Base-by-base conservation (phyloP, 2,329 filamentous ascomycete genomes). In the Cladophialophora carrionii region DNA sequence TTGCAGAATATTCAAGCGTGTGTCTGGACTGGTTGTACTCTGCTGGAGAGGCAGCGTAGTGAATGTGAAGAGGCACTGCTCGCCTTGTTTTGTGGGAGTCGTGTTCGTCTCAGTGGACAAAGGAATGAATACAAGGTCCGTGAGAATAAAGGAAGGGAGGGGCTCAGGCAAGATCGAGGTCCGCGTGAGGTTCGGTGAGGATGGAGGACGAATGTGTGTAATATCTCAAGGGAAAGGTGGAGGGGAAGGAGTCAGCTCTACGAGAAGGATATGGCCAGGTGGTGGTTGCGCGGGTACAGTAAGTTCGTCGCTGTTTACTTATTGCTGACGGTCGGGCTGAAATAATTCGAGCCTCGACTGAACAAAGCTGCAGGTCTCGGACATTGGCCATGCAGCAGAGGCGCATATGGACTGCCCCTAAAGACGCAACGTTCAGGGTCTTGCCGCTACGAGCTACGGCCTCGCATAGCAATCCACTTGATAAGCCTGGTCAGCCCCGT, bases 141-240 rank as follows among this genome's bases (percentile, higher is more conserved):
- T 32, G 61, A 63, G 43, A 61, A 58, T 57, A 62, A 64, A 62
- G 58, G 57, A 64, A 60, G 43, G 62, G 53, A 58, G 34, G 61
- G 46, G 62, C 14, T 26, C 46, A 51, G 54, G 62, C 37, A 54
- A 29, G 51, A 26, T 52, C 57, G 48, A 22, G 12, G 10, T 52
- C 37, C 34, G 32, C 3, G 41, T 55, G 12, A 37, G 14, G 2
- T 26, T 20, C n/a, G 52, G n/a, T 1, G 52, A 34, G 31, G 31
- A 34, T 29, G 26, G 32, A 14, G 14, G 26, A 14, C 10, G 12
- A 17, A 29, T n/a, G 26, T 32, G 37, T 29, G 20, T n/a, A 32
- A 37, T 29, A 20, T 59, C 20, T 49, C 32, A 26, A 60, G 31
- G 37, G 31, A 24, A 52, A 41, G 26, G n/a, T 24, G n/a, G 55